A percentile compares a stretch with the other conserved stretches of the same genome.
These are phyloP conservation scores for Umbilicus rupestris DNA, from an alignment of 164 flowering plant species.

Conservation along the genomic window DNA sequence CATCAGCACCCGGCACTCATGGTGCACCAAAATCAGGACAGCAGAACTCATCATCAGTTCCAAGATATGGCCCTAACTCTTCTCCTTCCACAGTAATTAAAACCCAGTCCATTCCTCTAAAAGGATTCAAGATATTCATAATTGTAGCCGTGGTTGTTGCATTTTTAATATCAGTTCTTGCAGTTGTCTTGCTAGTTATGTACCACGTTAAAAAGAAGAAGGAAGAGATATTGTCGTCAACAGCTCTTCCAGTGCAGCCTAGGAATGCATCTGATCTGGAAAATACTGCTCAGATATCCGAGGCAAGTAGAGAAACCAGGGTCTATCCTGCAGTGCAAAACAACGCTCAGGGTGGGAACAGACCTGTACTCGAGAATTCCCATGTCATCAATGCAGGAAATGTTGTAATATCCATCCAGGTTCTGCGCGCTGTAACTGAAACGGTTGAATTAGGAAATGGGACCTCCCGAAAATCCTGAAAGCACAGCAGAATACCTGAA, in stretches of 20 bases:
- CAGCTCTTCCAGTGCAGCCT: conserved; percentile 46
- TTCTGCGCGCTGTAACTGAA: neutral
- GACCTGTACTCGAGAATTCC: neutral
- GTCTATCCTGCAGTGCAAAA: conserved; percentile 24
- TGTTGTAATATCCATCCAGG: conserved; percentile 7
- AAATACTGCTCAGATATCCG: conserved; percentile 38
- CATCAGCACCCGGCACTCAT: neutral
- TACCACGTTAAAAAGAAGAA: conserved; percentile 35
- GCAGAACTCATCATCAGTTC: neutral
- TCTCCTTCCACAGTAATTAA: neutral
- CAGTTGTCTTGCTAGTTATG: conserved; percentile 21
- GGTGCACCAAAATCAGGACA: too few relatives aligned
- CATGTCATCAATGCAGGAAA: conserved; percentile 6
- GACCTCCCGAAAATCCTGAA: neutral
- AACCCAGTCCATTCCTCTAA: neutral
- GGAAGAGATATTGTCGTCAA: conserved; percentile 20
- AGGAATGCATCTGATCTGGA: conserved; percentile 50
- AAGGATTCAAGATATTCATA: neutral
- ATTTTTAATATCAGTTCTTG: conserved; percentile 26
- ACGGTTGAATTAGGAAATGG: neutral
- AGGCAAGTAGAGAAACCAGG: conserved; percentile 29
- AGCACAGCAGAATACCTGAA: neutral
- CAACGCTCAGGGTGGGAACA: conserved; percentile 17
- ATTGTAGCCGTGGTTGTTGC: conserved; percentile 40
- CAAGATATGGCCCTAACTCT: neutral